A percentile compares a stretch with the other conserved stretches of the same genome.
Evolutionary conservation across 2,329 filamentous ascomycete genomes (phyloP).

Genomic region (Fusarium succisae): DNA sequence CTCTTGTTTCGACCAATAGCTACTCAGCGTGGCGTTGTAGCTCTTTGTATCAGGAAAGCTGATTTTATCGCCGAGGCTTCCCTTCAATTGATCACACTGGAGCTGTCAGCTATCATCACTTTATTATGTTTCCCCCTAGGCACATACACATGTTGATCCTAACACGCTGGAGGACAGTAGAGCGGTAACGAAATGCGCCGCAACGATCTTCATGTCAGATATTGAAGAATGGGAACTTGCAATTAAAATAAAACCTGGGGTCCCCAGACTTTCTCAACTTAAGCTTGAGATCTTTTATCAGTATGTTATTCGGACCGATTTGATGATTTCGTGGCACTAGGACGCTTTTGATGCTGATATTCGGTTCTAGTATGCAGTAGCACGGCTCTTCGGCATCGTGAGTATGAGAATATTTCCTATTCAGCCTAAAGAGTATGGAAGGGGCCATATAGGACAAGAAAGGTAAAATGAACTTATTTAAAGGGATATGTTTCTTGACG

Average conservation of each 20-base stretch:
- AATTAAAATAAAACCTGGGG: background rate
- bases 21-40: background rate
- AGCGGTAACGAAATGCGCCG: accelerated
- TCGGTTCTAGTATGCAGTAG: background rate
- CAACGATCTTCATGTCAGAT: too few species aligned
- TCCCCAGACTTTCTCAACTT: background rate
- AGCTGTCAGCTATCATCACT: background rate
- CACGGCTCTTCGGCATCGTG: background rate
- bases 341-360: background rate
- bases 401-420: background rate
- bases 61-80: background rate
- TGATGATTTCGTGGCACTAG: background rate
- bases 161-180: background rate
- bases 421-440: background rate
- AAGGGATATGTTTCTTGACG: background rate
- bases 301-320: background rate
- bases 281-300: background rate
- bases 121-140: too few species aligned
- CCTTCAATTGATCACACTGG: background rate
- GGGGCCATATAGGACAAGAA: background rate
- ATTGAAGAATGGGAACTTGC: too few species aligned
- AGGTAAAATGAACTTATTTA: accelerated
- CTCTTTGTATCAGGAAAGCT: background rate
- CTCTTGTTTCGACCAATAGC: background rate
- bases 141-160: background rate